Evolutionary conservation across 2,329 filamentous ascomycete species (phyloP), one percentile per base, ranked within the genome.

Genomic region (Cladobotryum protrusum): DNA sequence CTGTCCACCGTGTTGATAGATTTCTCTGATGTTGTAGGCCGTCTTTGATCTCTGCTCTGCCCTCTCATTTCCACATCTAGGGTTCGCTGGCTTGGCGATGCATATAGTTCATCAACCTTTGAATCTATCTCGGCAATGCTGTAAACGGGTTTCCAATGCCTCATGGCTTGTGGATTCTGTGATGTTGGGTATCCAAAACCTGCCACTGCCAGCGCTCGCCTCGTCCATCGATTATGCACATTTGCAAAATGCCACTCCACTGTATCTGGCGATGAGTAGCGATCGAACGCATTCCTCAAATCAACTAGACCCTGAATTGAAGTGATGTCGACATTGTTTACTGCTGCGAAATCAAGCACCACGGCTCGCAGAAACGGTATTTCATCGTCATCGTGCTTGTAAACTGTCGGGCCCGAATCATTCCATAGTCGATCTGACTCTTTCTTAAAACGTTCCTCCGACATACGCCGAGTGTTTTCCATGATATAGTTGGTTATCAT

Each of bases 311-410:
- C 75, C 56, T 83, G 79, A 0, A 82, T 63, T 2, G 76, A 75
- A 0, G 79, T 82, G 8, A 80, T 72, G 52, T 84, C 81, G 24
- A 83, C 66, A 49, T 73, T 71, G 57, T 79, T 78, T 42, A 83
- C 76, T 1, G 77, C 70, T 0, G 75, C 75, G 58, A 78, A 81
- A 63, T 83, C 81, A 2, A 83, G 67, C 9, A 83, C 69, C 8
- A 84, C 56, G 5, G 80, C 78, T 5, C 72, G 72, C 14, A 82
- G 67, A 11, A 71, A 63, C 0, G 79, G 78, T 1, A 73, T 65
- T 12, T 59, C 58, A 32, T 67, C 62, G 14, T 7, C 32, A 14
- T 60, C 45, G 19, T 56, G 54, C 34, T 52, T 64, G 53, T 47
- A 53, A 32, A 45, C 62, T 57, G 48, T 65, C 51, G 66, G 73